Evolutionary conservation across 768 basidiomycete genomes (phyloP).

Genomic region (Nidularia pulvinata): DNA sequence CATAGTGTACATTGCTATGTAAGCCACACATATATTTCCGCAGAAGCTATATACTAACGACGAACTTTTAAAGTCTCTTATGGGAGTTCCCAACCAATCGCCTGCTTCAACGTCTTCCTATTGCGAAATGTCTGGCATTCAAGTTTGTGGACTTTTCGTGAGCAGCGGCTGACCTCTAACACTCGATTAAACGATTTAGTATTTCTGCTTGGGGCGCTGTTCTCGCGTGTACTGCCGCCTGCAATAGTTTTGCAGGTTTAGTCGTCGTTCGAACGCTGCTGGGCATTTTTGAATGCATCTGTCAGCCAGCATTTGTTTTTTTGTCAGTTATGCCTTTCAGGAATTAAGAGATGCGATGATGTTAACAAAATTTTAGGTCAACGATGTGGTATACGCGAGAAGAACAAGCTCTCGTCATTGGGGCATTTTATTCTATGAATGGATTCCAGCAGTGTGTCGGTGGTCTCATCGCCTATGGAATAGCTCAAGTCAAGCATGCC

Average conservation of each 20-base stretch:
- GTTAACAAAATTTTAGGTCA: slow-evolving; percentile 20
- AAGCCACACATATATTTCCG: slow-evolving; percentile 3
- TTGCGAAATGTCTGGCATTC: slow-evolving; percentile 48
- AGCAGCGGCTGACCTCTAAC: neutral
- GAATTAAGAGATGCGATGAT: no score
- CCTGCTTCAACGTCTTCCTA: slow-evolving; percentile 43
- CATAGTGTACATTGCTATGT: slow-evolving; percentile 40
- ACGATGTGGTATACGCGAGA: slow-evolving; percentile 54
- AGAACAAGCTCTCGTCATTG: slow-evolving; percentile 46
- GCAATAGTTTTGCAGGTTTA: slow-evolving; percentile 39
- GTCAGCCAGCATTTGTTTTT: slow-evolving; percentile 46
- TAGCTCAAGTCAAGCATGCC: slow-evolving; percentile 39
- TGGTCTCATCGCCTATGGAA: slow-evolving; percentile 48
- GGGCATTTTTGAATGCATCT: slow-evolving; percentile 45
- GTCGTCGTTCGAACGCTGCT: slow-evolving; percentile 46
- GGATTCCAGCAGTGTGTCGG: slow-evolving; percentile 48
- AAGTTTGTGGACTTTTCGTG: slow-evolving; percentile 23
- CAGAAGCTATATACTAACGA: no score
- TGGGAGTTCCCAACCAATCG: slow-evolving; percentile 51
- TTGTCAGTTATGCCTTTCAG: slow-evolving; percentile 19
- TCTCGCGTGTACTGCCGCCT: slow-evolving; percentile 47
- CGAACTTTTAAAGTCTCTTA: slow-evolving; percentile 18
- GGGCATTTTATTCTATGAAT: slow-evolving; percentile 45
- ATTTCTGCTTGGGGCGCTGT: slow-evolving; percentile 43
- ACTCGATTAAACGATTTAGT: slow-evolving; percentile 8